Percentiles rank a stretch among this genome's conserved stretches.
Conservation (phyloP, 129 eudicot species). For the sunflower (Helianthus annuus) region DNA sequence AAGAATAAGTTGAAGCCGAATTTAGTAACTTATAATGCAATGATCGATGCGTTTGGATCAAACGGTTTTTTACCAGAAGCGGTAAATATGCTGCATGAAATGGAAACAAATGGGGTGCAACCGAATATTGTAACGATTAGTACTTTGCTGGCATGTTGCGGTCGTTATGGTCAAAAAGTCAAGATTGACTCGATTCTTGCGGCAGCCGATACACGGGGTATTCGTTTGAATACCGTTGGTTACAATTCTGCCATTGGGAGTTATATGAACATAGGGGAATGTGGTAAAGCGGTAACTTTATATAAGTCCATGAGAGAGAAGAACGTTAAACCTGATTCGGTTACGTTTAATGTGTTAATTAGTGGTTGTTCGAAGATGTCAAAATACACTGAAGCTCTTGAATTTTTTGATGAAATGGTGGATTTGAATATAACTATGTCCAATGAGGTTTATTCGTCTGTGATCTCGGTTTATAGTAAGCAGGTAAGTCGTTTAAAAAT, state of each 20-base stretch:
- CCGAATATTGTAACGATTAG: conserved; percentile 86
- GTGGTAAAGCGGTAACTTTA: conserved; percentile 62
- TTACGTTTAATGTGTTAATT: conserved; percentile 74
- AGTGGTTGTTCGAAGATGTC: conserved; percentile 92
- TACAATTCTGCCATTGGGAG: conserved; percentile 91
- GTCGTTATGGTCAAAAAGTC: conserved; percentile 73
- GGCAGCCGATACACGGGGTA: conserved; percentile 82
- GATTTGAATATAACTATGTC: conserved; percentile 56
- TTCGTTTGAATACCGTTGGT: conserved; percentile 73
- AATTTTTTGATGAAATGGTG: conserved; percentile 68
- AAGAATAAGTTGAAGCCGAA: conserved; percentile 70
- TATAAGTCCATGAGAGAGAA: conserved; percentile 66
- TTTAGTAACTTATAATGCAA: conserved; percentile 75
- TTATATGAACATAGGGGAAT: conserved; percentile 90
- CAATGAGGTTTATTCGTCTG: conserved; percentile 86
- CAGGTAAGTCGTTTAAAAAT: conserved; percentile 54
- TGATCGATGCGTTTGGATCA: conserved; percentile 97
- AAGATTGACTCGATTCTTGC: conserved; percentile 85
- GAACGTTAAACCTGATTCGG: conserved; percentile 77
- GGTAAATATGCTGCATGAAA: conserved; percentile 74
- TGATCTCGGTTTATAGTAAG: conserved; percentile 74
- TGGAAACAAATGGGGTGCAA: conserved; percentile 74
- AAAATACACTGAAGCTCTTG: conserved; percentile 71
- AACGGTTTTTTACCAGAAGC: conserved; percentile 75
- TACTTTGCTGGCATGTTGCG: conserved; percentile 87